phyloP scores from a whole-genome alignment of 1,284 basidiomycete genomes.

The Ustilago bromivora region DNA sequence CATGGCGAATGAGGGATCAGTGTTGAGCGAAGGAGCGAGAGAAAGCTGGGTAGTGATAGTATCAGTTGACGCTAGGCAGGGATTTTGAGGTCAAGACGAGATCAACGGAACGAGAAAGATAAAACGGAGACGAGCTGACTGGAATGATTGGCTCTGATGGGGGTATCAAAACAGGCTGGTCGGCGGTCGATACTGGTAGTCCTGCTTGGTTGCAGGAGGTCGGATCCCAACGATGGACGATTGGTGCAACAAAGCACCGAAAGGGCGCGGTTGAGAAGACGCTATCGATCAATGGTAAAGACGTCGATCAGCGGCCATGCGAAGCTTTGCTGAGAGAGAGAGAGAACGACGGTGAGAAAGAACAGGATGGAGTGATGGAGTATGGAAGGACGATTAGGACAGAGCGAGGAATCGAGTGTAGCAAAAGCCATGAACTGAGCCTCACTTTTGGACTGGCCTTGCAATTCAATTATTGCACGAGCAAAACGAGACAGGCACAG shows the following conservation, averaged over 20 bases:
- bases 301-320: neutral
- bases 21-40: neutral
- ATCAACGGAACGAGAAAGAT: slow-evolving; percentile 1
- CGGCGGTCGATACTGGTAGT: neutral
- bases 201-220: neutral
- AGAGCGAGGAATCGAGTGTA: neutral
- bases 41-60: neutral
- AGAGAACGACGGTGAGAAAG: neutral
- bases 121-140: neutral
- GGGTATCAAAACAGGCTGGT: neutral
- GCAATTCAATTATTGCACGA: neutral
- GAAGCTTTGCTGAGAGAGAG: neutral
- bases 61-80: neutral
- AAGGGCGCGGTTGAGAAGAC: neutral
- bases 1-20: slow-evolving; percentile 13
- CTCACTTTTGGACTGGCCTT: slow-evolving; percentile 7
- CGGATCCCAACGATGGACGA: neutral
- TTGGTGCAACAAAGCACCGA: neutral
- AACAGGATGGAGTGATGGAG: neutral
- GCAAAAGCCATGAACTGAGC: neutral
- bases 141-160: neutral
- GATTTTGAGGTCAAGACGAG: neutral
- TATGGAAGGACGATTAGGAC: neutral
- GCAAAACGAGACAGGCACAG: neutral
- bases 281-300: neutral